A percentile compares a stretch with the other conserved stretches of the same genome.
phyloP scores from a whole-genome alignment of 176 grass and related monocot genomes.

The Stipa capillata region DNA sequence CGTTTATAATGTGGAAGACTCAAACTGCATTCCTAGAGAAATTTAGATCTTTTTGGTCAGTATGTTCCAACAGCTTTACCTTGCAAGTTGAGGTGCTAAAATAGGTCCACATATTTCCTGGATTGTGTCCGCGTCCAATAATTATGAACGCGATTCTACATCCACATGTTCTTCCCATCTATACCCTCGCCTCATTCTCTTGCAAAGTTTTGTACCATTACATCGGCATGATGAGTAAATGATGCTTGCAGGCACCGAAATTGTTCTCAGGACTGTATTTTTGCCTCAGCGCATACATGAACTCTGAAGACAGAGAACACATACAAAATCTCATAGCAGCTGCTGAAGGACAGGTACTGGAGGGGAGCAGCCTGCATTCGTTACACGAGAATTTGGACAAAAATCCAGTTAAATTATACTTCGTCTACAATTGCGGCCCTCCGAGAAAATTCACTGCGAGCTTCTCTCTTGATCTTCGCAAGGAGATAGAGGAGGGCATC shows the following conservation, averaged over 20 bases:
- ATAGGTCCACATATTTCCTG: background rate
- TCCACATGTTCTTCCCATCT: background rate
- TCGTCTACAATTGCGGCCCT: background rate
- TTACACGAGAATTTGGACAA: background rate
- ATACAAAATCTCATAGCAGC: background rate
- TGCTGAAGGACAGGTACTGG: slow-evolving; percentile 10
- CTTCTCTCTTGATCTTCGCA: background rate
- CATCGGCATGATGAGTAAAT: background rate
- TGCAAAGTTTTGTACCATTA: background rate
- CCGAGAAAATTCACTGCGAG: background rate
- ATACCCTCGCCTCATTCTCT: too few relatives aligned
- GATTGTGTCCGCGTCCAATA: background rate
- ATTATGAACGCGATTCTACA: background rate
- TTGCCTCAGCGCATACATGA: slow-evolving; percentile 30
- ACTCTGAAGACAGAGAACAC: background rate
- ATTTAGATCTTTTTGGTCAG: background rate
- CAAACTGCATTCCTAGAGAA: background rate
- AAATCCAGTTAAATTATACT: background rate
- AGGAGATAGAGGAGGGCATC: background rate
- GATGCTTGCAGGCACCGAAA: slow-evolving; percentile 16
- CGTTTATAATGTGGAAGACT: background rate
- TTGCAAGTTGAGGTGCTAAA: background rate
- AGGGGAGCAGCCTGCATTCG: background rate
- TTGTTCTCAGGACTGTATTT: slow-evolving; percentile 27
- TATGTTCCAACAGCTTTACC: background rate